A percentile compares a stretch with the other conserved stretches of the same genome.
Conservation (phyloP, 768 basidiomycete genomes). For the Asterophora lycoperdoides region DNA sequence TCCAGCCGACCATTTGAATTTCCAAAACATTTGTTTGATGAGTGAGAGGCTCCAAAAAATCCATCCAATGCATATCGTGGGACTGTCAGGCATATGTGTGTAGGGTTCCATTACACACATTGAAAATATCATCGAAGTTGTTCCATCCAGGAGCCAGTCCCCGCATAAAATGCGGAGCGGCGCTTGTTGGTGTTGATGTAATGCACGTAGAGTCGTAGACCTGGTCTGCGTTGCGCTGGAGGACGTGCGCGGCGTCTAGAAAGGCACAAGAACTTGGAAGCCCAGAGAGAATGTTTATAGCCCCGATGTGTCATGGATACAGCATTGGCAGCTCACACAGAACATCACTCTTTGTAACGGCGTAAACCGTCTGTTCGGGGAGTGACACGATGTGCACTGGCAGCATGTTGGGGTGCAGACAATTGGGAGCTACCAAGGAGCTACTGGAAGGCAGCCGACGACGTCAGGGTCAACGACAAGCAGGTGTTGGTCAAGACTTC, state of each 20-base stretch:
- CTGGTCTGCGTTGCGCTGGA: constrained; percentile 46
- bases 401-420: constrained; percentile 18
- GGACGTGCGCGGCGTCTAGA: constrained; percentile 46
- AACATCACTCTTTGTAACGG: constrained; percentile 30
- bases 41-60: too few relatives aligned
- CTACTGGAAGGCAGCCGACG: constrained; percentile 1
- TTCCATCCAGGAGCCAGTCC: too few relatives aligned
- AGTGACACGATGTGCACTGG: constrained; percentile 24
- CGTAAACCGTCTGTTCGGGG: constrained; percentile 23
- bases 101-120: too few relatives aligned
- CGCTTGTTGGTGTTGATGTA: constrained; percentile 67
- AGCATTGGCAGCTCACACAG: constrained; percentile 24
- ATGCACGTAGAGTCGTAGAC: constrained; percentile 77
- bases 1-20: too few relatives aligned
- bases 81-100: too few relatives aligned
- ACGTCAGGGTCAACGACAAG: background rate
- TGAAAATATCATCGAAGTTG: too few relatives aligned
- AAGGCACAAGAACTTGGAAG: background rate
- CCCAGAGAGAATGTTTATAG: constrained; percentile 5
- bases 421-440: too few relatives aligned
- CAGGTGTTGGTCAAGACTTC: constrained; percentile 1
- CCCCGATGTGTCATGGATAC: constrained; percentile 12
- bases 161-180: too few relatives aligned
- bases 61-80: too few relatives aligned
- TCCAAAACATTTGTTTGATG: too few relatives aligned